Evolutionary conservation across 306 rosid species (phyloP), one percentile per base, ranked within the genome.

Genomic region (Abrus pulchellus): DNA sequence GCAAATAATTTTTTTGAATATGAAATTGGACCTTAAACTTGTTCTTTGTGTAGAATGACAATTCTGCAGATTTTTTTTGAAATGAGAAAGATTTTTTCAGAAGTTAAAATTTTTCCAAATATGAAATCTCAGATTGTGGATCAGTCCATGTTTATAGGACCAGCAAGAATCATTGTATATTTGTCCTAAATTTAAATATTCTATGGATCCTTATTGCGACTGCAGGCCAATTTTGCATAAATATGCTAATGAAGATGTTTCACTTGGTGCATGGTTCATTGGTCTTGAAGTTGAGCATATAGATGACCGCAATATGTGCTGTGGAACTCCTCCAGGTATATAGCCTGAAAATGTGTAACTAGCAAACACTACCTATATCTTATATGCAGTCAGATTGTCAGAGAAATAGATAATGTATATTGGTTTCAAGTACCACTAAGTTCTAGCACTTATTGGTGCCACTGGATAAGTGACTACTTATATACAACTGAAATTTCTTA

Each of bases 221-320:
- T 83, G 86, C 91, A 95, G 99, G 85, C 97, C 90, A 1, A 93
- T 95, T 82, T 77, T 95, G 83, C 99, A 95, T 36, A 95, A 92
- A 86, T 95, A 78, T 81, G 98, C 99, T n/a, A 95, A 95, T 77
- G 99, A 95, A 92, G 99, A 95, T 20, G 99, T 95, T 83, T 92
- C 99, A 0, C 99, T 95, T 32, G 99, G 99, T 85, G 76, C 99
- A 12, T 95, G 99, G 98, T 90, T 95, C 72, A 93, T 95, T 53
- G 99, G 99, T 63, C 97, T 95, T 45, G 99, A 95, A 89, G 98
- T 89, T 29, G 99, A 93, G 86, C 98, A 95, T 77, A 95, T 95
- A 47, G 97, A 95, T 68, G 99, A 95, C 29, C 97, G 96, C 71
- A 95, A 78, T 76, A 95, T 95, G 99, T 95, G 99, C 81, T 95